Evolutionary conservation across 1,284 basidiomycete genomes (phyloP).

Genomic region (Cryptococcus jaspeensis): DNA sequence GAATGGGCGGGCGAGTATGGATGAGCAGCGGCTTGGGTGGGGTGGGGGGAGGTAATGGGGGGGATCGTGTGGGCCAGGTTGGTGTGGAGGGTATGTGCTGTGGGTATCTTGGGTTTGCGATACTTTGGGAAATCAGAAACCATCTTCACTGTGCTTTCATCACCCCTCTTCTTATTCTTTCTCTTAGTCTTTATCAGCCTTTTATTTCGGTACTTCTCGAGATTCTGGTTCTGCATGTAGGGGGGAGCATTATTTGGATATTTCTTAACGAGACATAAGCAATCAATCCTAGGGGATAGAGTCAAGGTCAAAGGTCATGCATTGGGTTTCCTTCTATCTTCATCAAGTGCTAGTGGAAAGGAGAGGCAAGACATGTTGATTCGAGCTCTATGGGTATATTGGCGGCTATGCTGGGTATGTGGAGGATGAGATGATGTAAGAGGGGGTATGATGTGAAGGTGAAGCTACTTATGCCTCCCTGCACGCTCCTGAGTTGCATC

Average conservation of each 20-base stretch:
- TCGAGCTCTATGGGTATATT: no score
- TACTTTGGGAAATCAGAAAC: background rate
- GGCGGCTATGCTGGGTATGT: no score
- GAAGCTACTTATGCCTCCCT: slow-evolving; percentile 38
- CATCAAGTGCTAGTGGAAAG: background rate
- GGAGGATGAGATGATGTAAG: background rate
- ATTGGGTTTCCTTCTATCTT: background rate
- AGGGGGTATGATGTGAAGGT: background rate
- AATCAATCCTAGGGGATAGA: background rate
- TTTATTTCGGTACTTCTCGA: background rate
- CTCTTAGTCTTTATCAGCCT: background rate
- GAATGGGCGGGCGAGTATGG: slow-evolving; percentile 23
- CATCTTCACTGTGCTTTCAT: background rate
- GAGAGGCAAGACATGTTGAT: no score
- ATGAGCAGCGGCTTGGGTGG: slow-evolving; percentile 22
- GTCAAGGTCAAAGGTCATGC: background rate
- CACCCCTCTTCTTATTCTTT: background rate
- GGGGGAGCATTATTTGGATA: no score
- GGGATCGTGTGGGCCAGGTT: background rate
- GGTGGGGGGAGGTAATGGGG: background rate
- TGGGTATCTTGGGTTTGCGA: background rate
- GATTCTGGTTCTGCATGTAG: no score
- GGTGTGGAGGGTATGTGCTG: background rate
- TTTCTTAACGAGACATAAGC: no score
- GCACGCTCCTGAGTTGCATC: slow-evolving; percentile 74